Evolutionary conservation across 2,329 filamentous ascomycete species (phyloP).

Genomic region (Colletotrichum sp.): DNA sequence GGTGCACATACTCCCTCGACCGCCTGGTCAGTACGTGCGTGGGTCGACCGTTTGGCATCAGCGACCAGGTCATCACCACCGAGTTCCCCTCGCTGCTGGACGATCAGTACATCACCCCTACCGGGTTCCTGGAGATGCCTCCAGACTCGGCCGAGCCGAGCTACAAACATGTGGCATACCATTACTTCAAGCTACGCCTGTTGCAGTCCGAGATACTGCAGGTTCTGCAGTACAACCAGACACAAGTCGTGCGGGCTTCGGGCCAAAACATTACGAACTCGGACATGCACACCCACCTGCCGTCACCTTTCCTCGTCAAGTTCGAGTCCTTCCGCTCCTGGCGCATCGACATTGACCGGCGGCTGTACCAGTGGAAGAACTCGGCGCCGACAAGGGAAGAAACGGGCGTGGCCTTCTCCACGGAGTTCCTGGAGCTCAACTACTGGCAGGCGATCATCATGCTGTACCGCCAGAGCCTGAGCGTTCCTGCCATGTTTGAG

Average conservation of each 20-base stretch:
- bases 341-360: slow-evolving; percentile 84
- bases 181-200: slow-evolving; percentile 88
- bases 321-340: slow-evolving; percentile 89
- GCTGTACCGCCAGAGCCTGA: slow-evolving; percentile 89
- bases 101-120: slow-evolving; percentile 84
- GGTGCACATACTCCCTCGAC: slow-evolving; percentile 96
- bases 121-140: slow-evolving; percentile 71
- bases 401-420: slow-evolving; percentile 87
- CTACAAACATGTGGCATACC: slow-evolving; percentile 90
- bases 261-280: slow-evolving; percentile 70
- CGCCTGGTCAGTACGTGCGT: slow-evolving; percentile 95
- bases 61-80: slow-evolving; percentile 95
- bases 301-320: slow-evolving; percentile 82
- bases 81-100: slow-evolving; percentile 91
- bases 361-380: slow-evolving; percentile 86
- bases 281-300: slow-evolving; percentile 78
- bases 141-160: slow-evolving; percentile 66
- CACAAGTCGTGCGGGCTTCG: slow-evolving; percentile 74
- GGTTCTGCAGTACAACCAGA: slow-evolving; percentile 90
- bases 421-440: slow-evolving; percentile 90
- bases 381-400: slow-evolving; percentile 78
- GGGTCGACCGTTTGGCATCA: slow-evolving; percentile 90
- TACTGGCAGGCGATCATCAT: slow-evolving; percentile 98
- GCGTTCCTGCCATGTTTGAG: slow-evolving; percentile 84
- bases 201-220: slow-evolving; percentile 95